A percentile compares a stretch with the other conserved stretches of the same genome.
Conservation (phyloP, 2,329 filamentous ascomycete species). For the Penicillium sp. region DNA sequence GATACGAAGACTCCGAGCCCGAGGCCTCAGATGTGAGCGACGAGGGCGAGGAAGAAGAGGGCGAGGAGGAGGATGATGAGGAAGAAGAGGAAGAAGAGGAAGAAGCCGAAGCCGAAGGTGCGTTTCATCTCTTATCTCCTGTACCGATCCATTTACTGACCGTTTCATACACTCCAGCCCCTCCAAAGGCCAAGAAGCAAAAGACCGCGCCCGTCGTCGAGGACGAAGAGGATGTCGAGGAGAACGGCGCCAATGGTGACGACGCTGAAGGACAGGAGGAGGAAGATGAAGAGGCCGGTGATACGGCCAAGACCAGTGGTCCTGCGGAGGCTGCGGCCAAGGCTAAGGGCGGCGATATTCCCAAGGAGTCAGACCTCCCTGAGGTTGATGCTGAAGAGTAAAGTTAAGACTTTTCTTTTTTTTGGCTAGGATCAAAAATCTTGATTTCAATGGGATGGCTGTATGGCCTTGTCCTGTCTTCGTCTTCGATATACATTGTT, state of each 20-base stretch:
- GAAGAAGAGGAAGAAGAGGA: conserved; percentile 25
- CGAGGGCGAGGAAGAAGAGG: conserved; percentile 29
- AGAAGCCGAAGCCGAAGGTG: conserved; percentile 18
- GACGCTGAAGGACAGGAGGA: conserved; percentile 16
- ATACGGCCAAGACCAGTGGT: conserved; percentile 33
- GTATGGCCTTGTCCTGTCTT: conserved; percentile 1
- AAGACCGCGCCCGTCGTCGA: conserved; percentile 29
- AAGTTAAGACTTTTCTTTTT: conserved; percentile 3
- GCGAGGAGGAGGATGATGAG: conserved; percentile 28
- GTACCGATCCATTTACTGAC: conserved; percentile 2
- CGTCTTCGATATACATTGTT: neutral
- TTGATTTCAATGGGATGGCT: neutral
- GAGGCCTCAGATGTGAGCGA: conserved; percentile 30
- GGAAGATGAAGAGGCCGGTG: conserved; percentile 20
- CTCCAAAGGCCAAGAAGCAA: conserved; percentile 32
- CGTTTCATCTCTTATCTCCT: neutral
- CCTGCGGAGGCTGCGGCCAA: conserved; percentile 35
- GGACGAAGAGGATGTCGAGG: conserved; percentile 15
- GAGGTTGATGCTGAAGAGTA: conserved; percentile 35
- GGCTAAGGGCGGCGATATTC: conserved; percentile 30
- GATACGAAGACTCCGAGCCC: conserved; percentile 38
- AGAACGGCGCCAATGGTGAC: conserved; percentile 20
- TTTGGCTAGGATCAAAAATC: neutral
- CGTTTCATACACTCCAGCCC: conserved; percentile 11
- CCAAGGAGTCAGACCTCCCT: conserved; percentile 28